Conservation (phyloP, 371 early-diverging fungal genomes). For the Syncephalis plumigaleata region DNA sequence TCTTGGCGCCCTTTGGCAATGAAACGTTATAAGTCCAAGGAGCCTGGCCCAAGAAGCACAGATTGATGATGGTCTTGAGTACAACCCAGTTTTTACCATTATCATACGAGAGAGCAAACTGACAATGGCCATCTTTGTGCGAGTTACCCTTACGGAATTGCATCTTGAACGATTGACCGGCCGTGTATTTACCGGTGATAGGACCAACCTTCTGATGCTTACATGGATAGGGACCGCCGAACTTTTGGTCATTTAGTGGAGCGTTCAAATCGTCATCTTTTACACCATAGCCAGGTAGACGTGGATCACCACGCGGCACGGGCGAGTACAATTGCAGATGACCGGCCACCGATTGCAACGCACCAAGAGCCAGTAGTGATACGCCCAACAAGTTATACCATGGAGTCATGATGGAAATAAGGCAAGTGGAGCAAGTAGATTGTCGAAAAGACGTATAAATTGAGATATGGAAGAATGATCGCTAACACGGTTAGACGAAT, state of each 20-base stretch:
- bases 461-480: too few species aligned
- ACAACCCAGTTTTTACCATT: conserved; percentile 31
- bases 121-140: conserved; percentile 39
- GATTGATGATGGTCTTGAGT: background rate
- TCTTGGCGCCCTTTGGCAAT: conserved; percentile 9
- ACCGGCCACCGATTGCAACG: conserved; percentile 6
- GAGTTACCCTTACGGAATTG: background rate
- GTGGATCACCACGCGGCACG: conserved; percentile 10
- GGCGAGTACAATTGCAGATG: conserved; percentile 16
- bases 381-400: too few species aligned
- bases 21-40: background rate
- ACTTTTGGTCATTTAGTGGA: background rate
- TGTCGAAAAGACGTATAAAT: too few species aligned
- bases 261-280: conserved; percentile 3
- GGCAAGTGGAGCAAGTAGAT: too few species aligned
- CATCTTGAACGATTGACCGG: background rate
- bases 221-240: conserved; percentile 3
- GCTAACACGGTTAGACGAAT: too few species aligned
- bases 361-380: background rate
- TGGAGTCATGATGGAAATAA: too few species aligned
- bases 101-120: conserved; percentile 39
- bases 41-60: background rate
- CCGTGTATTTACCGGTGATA: background rate
- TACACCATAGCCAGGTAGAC: background rate
- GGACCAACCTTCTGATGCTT: background rate